Evolutionary conservation across 2,329 filamentous ascomycete species (phyloP), one percentile per base, ranked within the genome.

Genomic region (Trichoderma sp.): DNA sequence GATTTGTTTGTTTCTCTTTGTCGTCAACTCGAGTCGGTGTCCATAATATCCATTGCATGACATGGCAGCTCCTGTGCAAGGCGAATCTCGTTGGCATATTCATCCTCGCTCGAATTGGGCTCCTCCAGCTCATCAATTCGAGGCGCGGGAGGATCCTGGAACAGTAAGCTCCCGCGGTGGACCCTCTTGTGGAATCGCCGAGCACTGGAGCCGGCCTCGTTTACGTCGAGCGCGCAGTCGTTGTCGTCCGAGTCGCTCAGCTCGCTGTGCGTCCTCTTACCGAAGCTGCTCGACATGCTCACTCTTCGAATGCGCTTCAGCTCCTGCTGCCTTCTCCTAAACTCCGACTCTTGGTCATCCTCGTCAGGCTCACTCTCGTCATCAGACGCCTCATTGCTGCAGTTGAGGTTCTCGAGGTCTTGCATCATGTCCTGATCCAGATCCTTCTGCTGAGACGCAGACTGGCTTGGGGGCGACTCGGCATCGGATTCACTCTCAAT

Each of bases 111-210:
- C 28, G 83, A 84, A 68, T 82, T 80, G 13, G 84, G 84, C 75
- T 86, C 85, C 18, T 86, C 85, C 1, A 85, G 78, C 76, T 87
- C 85, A 46, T 86, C 83, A 68, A 87, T 87, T 46, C 82, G 80
- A 13, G 83, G 83, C 59, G 81, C 80, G 13, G 82, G 83, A 37
- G 84, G 83, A 69, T 86, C 84, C 24, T 82, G 79, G 71, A 86
- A 85, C 30, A 82, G 79, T n/a, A 85, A 72, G 70, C 80, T 81
- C 55, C 83, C 82, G 51, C 82, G 81, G 43, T 85, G 81, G 64
- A 84, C 74, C 49, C 83, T 80, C 70, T 85, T 81, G 65, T 81
- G 80, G 69, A 85, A 76, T 32, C 83, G 81, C 24, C 83, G 81
- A 11, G 84, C 83, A 70, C 83, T 84, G 16, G 81, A 83, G 16